These are phyloP conservation scores for Taphrina deformans DNA, from an alignment of 1,139 yeast species.

Conservation along the genomic window DNA sequence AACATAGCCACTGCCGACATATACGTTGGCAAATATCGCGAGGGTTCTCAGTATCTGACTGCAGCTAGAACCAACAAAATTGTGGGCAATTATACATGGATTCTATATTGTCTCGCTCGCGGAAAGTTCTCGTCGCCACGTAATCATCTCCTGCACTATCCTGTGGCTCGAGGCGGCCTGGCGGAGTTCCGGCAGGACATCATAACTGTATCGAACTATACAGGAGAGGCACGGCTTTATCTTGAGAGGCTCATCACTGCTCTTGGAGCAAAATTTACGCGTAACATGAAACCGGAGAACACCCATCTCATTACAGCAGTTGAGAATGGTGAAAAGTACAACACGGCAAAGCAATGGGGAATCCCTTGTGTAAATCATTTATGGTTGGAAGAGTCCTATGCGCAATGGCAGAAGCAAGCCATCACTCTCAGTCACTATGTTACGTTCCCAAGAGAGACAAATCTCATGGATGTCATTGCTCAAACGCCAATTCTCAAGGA, in stretches of 20 bases:
- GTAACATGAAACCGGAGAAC: conserved; percentile 63
- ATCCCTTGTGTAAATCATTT: conserved; percentile 66
- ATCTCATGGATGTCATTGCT: conserved; percentile 55
- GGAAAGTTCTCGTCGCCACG: conserved; percentile 61
- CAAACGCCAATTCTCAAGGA: conserved; percentile 52
- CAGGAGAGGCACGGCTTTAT: conserved; percentile 79
- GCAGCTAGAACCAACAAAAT: conserved; percentile 44
- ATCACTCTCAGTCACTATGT: conserved; percentile 52
- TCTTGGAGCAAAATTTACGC: conserved; percentile 76
- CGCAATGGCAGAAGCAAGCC: conserved; percentile 59
- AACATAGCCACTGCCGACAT: conserved; percentile 52
- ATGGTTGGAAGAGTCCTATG: conserved; percentile 86
- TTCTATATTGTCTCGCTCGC: conserved; percentile 62
- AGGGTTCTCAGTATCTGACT: conserved; percentile 56
- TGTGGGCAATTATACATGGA: conserved; percentile 75
- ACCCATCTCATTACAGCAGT: conserved; percentile 70
- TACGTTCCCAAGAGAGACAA: conserved; percentile 51
- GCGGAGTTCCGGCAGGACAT: conserved; percentile 55
- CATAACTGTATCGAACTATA: conserved; percentile 73
- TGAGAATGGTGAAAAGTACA: conserved; percentile 69
- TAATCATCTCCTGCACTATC: conserved; percentile 65
- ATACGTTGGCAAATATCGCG: conserved; percentile 66
- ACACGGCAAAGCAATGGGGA: conserved; percentile 68
- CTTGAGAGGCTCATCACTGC: conserved; percentile 63
- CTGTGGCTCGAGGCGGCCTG: conserved; percentile 59